phyloP scores from a whole-genome alignment of 2,329 filamentous ascomycete genomes.

The Apiospora aurea region DNA sequence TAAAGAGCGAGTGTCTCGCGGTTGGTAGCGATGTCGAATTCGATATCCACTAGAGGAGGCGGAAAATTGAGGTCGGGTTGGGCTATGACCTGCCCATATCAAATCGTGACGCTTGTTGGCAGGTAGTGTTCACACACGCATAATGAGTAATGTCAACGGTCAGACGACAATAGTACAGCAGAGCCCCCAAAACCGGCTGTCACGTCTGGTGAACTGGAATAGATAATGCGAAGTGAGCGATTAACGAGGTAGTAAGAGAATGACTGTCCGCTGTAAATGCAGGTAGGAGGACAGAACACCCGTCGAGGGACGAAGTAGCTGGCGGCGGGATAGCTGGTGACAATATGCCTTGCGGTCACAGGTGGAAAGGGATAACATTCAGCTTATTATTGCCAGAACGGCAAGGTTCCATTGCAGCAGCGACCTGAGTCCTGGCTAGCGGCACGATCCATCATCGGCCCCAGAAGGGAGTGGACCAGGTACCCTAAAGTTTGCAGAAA shows the following conservation, averaged over 20 bases:
- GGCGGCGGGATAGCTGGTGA: too few relatives aligned
- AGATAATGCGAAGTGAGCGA: too few relatives aligned
- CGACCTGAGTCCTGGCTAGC: neutral
- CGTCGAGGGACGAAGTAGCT: too few relatives aligned
- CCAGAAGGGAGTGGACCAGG: neutral
- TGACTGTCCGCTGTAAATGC: too few relatives aligned
- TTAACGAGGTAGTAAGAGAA: too few relatives aligned
- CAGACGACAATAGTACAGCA: too few relatives aligned
- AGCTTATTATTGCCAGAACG: neutral
- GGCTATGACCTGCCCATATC: conserved; percentile 15
- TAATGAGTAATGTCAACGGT: neutral
- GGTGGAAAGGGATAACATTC: conserved; percentile 5
- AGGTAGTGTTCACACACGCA: neutral
- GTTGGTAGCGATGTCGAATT: neutral
- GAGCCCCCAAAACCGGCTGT: too few relatives aligned
- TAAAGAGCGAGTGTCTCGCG: neutral
- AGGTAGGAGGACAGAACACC: too few relatives aligned
- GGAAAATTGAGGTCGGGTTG: neutral
- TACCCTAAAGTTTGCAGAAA: neutral
- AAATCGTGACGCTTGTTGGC: neutral
- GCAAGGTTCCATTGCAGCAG: conserved; percentile 14
- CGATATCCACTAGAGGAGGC: neutral
- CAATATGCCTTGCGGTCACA: neutral
- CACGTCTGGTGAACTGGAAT: too few relatives aligned
- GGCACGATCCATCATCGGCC: conserved; percentile 4